Base-by-base conservation (phyloP, 441 rosid genomes). In the Raphanus hybrid region DNA sequence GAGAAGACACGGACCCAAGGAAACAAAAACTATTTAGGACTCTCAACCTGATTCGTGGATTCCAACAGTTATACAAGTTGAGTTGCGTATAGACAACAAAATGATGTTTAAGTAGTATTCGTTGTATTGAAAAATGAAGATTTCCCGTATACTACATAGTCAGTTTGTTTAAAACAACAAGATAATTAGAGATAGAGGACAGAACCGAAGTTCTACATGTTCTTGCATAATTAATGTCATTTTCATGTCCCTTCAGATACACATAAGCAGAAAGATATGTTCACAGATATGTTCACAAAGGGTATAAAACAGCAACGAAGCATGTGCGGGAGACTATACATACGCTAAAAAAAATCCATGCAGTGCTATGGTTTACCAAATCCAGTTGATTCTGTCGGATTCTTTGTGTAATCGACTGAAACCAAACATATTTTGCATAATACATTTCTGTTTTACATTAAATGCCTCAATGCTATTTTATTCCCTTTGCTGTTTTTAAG, bases 371-470 rank as follows among this genome's bases (percentile, higher is more conserved):
- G 9, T 20, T 9, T 14, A 58, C 62, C n/a, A 23, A 20, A 20
- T 57, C 62, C 62, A 57, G 14, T 20, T 58, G 62, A 58, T 58
- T 58, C n/a, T 20, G 32, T 58, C 6, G 32, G 62, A 58, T 58
- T 54, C 26, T 54, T 12, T 52, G 61, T 57, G n/a, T 57, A 57
- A 20, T 57, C 61, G 61, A 57, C 5, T 20, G 29, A 57, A 57
- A 57, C 4, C 62, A 57, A 57, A 57, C 29, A 57, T 57, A 10
- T 3, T 57, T 20, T 20, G 23, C 62, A 57, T 12, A 57, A 18
- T 58, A 4, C 9, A 18, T 20, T 58, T 58, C 6, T 58, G 62
- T 20, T 58, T 58, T 58, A 58, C 39, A 35, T 60, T 2, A 60
- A 60, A 27, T 48, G 54, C 3, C 16, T 48, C 7, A 48, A 4